Evolutionary conservation across 192 early-diverging fungal genomes (phyloP), one percentile per base, ranked within the genome.

Genomic region (Dimargaris cristalligena): DNA sequence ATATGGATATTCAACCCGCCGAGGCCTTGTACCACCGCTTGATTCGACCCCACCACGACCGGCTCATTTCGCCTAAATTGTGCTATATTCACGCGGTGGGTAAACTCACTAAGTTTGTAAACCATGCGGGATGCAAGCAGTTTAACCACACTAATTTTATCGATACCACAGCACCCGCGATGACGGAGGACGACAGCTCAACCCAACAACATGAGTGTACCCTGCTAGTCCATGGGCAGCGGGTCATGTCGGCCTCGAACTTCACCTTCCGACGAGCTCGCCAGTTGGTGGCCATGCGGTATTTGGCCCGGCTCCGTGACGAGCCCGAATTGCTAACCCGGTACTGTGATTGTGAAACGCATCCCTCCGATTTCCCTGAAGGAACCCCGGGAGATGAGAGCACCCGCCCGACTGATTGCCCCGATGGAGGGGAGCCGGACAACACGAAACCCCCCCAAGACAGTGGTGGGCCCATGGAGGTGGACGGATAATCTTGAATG

Each of bases 1-100:
- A 76, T 0, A 90, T 88, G 66, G 65, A 84, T 59, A 55, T 78
- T 51, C 71, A 73, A 0, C 69, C 72, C 1, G 77, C 73, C 4
- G 55, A 71, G 16, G 52, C 63, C 9, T 45, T 77, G 9, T 87
- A 72, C 60, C 34, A 68, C 54, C 63, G 65, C 23, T 35, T 73
- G 10, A 28, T 76, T 34, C 38, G 61, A 6, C 74, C 74, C 20
- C 69, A 70, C 63, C 60, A 72, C 58, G 67, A 65, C 52, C 65
- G 67, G 38, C 73, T 72, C 66, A 70, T 76, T 13, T 25, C 50
- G 20, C 50, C 50, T 26, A 52, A 52, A 2, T 26, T 52, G 14
- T 18, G 20, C 20, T 52, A 52, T 8, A 52, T 52, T 26, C 50
- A 52, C 25, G 50, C 50, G 6, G 50, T 26, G 50, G 1, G 22